Evolutionary conservation across 352 stramenopile genomes (phyloP).

Genomic region (Phytophthora ramorum): DNA sequence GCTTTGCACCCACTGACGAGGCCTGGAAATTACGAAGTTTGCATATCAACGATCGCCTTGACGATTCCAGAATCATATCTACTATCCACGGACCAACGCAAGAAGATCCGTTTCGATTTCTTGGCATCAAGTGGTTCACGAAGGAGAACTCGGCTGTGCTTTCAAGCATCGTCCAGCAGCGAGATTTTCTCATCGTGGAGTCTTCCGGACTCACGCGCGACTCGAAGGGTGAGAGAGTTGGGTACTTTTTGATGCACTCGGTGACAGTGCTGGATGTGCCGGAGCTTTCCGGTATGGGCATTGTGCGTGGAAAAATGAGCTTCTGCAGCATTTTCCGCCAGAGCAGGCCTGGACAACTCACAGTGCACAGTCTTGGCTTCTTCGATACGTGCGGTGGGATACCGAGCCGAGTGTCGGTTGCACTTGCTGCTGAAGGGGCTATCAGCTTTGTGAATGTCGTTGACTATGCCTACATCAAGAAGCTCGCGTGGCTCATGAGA

Average conservation of each 20-base stretch:
- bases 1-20: slow-evolving; percentile 44
- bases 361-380: slow-evolving; percentile 58
- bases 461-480: slow-evolving; percentile 67
- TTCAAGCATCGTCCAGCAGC: slow-evolving; percentile 49
- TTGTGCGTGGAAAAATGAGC: slow-evolving; percentile 54
- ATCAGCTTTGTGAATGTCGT: slow-evolving; percentile 44
- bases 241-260: slow-evolving; percentile 62
- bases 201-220: slow-evolving; percentile 39
- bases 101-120: slow-evolving; percentile 52
- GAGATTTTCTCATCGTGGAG: slow-evolving; percentile 64
- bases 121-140: slow-evolving; percentile 66
- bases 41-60: slow-evolving; percentile 56
- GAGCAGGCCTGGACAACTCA: slow-evolving; percentile 24
- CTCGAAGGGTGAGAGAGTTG: slow-evolving; percentile 37
- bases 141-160: slow-evolving; percentile 51
- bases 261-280: slow-evolving; percentile 43
- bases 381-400: slow-evolving; percentile 56
- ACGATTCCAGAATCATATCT: slow-evolving; percentile 53
- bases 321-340: slow-evolving; percentile 62
- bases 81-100: slow-evolving; percentile 39
- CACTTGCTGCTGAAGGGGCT: slow-evolving; percentile 53
- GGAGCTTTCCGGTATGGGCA: slow-evolving; percentile 47
- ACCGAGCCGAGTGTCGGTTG: slow-evolving; percentile 45
- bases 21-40: slow-evolving; percentile 50
- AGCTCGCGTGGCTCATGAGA: slow-evolving; percentile 62